Base-by-base conservation (phyloP, 2,329 filamentous ascomycete genomes). In the Aspergillus spinulosporus region DNA sequence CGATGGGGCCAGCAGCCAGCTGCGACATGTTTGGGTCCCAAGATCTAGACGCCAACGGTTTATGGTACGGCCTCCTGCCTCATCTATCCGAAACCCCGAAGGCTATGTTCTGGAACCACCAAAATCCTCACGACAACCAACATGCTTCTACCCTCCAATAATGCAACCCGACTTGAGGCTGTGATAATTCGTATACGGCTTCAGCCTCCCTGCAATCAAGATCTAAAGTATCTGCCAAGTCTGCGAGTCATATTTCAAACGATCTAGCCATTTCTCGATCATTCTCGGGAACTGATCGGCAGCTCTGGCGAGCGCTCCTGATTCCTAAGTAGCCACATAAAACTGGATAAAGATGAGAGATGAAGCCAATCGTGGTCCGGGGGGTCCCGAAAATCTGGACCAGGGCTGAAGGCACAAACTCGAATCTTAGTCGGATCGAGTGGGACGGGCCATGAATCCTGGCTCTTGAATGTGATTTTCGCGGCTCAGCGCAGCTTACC, bases 1-100 rank as follows among this genome's bases (percentile, higher is more conserved):
- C 54, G 56, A 60, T 62, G 51, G 56, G n/a, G 15, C 39, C 31
- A 9, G 15, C 26, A 21, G 21, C 21, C 21, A 21, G 21, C 21
- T n/a, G 61, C 61, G 52, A 12, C 34, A 8, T 12, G 53, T 58
- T 59, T 53, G 56, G 54, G 43, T 52, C 57, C 59, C 59, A 62
- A 63, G 61, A 63, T 63, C 61, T 56, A 62, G 59, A 59, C 51
- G 48, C 45, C 52, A 52, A 44, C 55, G 59, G 54, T 45, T 15
- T 42, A 42, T 12, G 39, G 14, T 42, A 56, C 58, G 46, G 55
- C 54, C 52, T 56, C 45, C 53, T 50, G 21, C 21, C 56, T 56
- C 58, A 59, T 63, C 49, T 59, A 63, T 58, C 37, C 58, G 62
- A 63, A 63, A 63, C 62, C 43, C 34, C 57, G 52, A 47, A 39